Evolutionary conservation across 1,139 yeast species (phyloP).

Genomic region (Magnusiomyces magnusii): DNA sequence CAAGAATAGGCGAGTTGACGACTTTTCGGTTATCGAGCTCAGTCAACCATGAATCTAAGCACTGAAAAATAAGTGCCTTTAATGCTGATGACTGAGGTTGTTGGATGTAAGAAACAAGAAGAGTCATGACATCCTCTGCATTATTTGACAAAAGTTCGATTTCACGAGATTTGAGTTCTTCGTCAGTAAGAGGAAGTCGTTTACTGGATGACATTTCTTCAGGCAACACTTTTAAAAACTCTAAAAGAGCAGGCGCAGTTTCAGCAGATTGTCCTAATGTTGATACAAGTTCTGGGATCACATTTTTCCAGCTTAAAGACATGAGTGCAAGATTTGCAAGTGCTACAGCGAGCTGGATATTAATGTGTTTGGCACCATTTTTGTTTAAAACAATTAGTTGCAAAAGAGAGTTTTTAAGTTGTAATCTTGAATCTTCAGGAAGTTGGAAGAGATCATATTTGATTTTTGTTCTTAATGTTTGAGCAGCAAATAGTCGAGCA

Average conservation of each 20-base stretch:
- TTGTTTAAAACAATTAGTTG: constrained; percentile 38
- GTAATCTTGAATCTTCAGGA: constrained; percentile 44
- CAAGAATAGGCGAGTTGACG: constrained; percentile 54
- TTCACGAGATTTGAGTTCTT: constrained; percentile 62
- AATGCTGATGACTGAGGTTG: constrained; percentile 35
- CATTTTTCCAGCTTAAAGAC: constrained; percentile 60
- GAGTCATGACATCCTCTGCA: constrained; percentile 57
- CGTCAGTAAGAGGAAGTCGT: constrained; percentile 72
- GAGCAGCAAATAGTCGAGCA: constrained; percentile 76
- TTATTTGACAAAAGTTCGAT: constrained; percentile 55
- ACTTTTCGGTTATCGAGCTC: constrained; percentile 71
- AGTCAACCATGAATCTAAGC: constrained; percentile 82
- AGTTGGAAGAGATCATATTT: constrained; percentile 79
- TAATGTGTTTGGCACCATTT: constrained; percentile 46
- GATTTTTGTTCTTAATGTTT: constrained; percentile 76
- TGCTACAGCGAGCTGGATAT: constrained; percentile 75
- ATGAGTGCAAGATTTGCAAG: constrained; percentile 79
- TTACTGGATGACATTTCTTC: constrained; percentile 81
- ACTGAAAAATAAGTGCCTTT: constrained; percentile 49
- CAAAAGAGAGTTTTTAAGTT: constrained; percentile 56
- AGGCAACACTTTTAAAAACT: constrained; percentile 79
- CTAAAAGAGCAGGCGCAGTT: constrained; percentile 47
- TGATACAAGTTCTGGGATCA: constrained; percentile 58
- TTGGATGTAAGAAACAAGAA: constrained; percentile 39
- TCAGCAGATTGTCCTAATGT: constrained; percentile 38